Conservation (phyloP, 352 stramenopile genomes). For the Thalassiosira tumida region DNA sequence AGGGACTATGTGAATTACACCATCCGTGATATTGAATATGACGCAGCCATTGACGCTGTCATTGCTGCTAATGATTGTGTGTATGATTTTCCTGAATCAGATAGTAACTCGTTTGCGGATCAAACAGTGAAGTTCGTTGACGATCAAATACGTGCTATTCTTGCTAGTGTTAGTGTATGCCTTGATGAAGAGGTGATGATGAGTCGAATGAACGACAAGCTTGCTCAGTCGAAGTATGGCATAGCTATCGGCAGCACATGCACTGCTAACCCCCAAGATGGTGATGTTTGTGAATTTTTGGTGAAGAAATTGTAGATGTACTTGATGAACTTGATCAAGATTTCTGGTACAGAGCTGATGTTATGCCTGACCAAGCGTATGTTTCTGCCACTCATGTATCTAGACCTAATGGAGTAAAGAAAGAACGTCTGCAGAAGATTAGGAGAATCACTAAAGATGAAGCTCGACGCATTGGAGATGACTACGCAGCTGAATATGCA, state of each 20-base stretch:
- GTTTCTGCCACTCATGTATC: slow-evolving; percentile 5
- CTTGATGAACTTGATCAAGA: too few species aligned
- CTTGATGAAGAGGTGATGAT: not conserved
- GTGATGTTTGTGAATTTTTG: too few species aligned
- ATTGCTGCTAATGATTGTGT: not conserved
- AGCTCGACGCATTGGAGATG: slow-evolving; percentile 60
- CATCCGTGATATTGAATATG: not conserved
- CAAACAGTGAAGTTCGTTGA: too few species aligned
- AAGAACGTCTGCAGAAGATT: slow-evolving; percentile 65
- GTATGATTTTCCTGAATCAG: too few species aligned
- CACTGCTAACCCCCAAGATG: not conserved
- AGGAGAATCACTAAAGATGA: slow-evolving; percentile 61
- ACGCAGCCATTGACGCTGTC: not conserved
- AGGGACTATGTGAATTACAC: not conserved
- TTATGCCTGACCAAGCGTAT: too few species aligned
- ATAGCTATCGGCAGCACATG: not conserved
- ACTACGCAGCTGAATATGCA: slow-evolving; percentile 67
- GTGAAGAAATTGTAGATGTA: too few species aligned
- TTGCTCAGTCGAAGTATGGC: not conserved
- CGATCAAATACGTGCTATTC: not conserved
- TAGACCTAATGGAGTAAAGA: slow-evolving; percentile 28
- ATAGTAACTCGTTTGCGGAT: too few species aligned
- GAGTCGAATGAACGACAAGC: not conserved
- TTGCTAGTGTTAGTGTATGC: not conserved
- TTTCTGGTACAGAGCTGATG: too few species aligned